Percentiles rank a stretch among this genome's conserved stretches.
phyloP scores from a whole-genome alignment of 257 asterid genomes.

The Jaltomata sinuosa region DNA sequence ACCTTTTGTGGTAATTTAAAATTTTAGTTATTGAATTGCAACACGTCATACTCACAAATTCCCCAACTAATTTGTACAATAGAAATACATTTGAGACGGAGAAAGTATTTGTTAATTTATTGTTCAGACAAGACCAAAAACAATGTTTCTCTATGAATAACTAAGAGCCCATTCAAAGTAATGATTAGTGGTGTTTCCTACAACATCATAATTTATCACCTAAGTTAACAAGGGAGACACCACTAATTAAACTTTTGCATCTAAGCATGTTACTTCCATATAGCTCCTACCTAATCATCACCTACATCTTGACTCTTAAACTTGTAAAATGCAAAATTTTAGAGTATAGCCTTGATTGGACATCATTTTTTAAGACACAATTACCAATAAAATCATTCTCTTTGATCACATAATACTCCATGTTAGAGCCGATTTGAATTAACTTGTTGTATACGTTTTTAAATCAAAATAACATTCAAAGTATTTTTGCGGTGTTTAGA shows the following conservation, averaged over 20 bases:
- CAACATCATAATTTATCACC: background rate
- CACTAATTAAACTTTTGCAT: background rate
- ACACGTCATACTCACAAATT: fast-evolving
- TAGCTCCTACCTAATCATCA: background rate
- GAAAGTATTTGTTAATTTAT: background rate
- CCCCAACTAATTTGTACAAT: background rate
- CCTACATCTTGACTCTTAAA: background rate
- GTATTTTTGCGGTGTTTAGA: no score
- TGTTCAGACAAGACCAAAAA: background rate
- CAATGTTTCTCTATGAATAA: background rate
- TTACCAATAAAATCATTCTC: background rate
- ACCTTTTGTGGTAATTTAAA: background rate
- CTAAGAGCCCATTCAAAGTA: background rate
- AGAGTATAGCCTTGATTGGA: background rate
- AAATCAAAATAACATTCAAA: no score
- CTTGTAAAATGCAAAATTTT: background rate
- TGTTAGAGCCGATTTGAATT: background rate
- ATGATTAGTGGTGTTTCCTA: background rate
- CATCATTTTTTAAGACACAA: background rate
- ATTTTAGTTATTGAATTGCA: background rate
- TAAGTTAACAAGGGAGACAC: background rate
- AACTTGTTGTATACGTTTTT: no score
- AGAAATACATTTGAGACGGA: background rate
- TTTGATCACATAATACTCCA: background rate
- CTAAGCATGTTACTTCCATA: background rate